Conservation (phyloP, 2,329 filamentous ascomycete species). For the Epicoccum nigrum region DNA sequence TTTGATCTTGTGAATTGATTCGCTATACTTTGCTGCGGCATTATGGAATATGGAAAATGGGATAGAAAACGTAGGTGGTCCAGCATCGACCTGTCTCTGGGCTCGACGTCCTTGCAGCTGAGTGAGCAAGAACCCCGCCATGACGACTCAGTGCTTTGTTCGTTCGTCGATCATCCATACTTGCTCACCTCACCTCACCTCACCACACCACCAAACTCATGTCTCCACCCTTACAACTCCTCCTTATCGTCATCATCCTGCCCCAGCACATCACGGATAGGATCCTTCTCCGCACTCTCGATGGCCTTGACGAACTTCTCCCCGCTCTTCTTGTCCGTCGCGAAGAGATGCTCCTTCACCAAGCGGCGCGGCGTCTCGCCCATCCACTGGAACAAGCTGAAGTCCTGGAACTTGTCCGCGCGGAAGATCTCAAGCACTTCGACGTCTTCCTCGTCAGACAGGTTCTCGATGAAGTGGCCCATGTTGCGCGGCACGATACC, state of each 20-base stretch:
- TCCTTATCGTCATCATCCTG: slow-evolving; percentile 33
- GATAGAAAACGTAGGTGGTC: neutral
- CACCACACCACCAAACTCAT: neutral
- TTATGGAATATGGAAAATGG: too few relatives aligned
- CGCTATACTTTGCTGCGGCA: too few relatives aligned
- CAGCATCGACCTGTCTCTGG: slow-evolving; percentile 12
- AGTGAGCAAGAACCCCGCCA: slow-evolving; percentile 19
- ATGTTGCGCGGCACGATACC: slow-evolving; percentile 78
- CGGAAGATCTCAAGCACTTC: slow-evolving; percentile 79
- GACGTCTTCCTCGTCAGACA: slow-evolving; percentile 72
- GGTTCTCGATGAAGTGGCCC: slow-evolving; percentile 83
- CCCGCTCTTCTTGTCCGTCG: slow-evolving; percentile 64
- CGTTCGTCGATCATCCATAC: too few relatives aligned
- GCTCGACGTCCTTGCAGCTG: slow-evolving; percentile 16
- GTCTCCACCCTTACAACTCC: slow-evolving; percentile 23
- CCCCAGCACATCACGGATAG: slow-evolving; percentile 44
- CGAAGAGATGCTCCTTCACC: slow-evolving; percentile 71
- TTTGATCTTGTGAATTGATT: too few relatives aligned
- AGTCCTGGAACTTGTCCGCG: slow-evolving; percentile 73
- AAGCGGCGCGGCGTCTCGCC: slow-evolving; percentile 72
- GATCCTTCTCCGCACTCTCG: slow-evolving; percentile 64
- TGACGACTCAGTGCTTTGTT: slow-evolving; percentile 3
- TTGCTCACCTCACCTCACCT: neutral
- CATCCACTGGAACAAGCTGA: slow-evolving; percentile 77
- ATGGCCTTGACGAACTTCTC: slow-evolving; percentile 68